Evolutionary conservation across 2,329 filamentous ascomycete genomes (phyloP).

Genomic region (Penicillium sp.): DNA sequence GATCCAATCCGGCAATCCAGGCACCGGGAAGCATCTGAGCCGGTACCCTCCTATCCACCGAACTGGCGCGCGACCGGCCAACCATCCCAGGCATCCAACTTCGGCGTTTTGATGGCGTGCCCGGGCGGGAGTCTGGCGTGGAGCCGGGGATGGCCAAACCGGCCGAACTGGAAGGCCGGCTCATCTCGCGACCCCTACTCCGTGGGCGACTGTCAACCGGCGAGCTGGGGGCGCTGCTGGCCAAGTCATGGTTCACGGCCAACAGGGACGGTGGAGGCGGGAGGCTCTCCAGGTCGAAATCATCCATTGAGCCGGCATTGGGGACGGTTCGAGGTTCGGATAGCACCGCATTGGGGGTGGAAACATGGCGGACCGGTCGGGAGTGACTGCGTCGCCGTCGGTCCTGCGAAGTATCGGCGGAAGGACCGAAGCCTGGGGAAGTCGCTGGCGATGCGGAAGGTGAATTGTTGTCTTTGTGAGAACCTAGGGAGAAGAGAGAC

Average conservation of each 20-base stretch:
- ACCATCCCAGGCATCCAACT: conserved; percentile 47
- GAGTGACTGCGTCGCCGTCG: conserved; percentile 30
- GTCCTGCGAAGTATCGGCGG: conserved; percentile 24
- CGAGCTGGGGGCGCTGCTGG: conserved; percentile 32
- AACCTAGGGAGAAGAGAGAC: conserved; percentile 45
- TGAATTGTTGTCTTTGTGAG: conserved; percentile 34
- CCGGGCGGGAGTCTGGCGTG: conserved; percentile 34
- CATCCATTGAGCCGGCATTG: conserved; percentile 26
- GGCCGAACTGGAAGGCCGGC: conserved; percentile 34
- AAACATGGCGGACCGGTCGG: conserved; percentile 35
- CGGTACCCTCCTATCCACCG: conserved; percentile 28
- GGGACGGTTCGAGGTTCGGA: conserved; percentile 28
- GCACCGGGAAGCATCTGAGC: conserved; percentile 44
- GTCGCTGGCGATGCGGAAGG: conserved; percentile 27
- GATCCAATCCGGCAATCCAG: conserved; percentile 59
- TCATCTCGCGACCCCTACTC: conserved; percentile 39
- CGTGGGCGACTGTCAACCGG: conserved; percentile 34
- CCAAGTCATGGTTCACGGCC: conserved; percentile 38
- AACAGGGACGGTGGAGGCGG: conserved; percentile 43
- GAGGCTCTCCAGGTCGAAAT: conserved; percentile 31
- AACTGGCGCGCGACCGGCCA: conserved; percentile 37
- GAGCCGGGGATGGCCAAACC: conserved; percentile 36
- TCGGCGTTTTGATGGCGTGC: conserved; percentile 40
- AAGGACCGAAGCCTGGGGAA: conserved; percentile 20
- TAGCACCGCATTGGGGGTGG: conserved; percentile 31